phyloP scores from a whole-genome alignment of 441 rosid genomes.

The Erysimum cheiri region DNA sequence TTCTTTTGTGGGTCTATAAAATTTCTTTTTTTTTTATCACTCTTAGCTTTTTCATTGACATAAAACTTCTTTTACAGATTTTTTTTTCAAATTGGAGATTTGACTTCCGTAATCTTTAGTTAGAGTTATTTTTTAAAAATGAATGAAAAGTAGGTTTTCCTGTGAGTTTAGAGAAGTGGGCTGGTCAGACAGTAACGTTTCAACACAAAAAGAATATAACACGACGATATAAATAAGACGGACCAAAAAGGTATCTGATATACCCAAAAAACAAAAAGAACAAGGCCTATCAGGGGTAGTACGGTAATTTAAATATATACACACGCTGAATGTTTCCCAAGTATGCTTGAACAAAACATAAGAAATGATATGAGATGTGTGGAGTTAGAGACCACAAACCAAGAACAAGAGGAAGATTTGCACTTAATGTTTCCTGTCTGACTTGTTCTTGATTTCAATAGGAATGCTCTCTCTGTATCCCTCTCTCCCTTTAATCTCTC shows the following conservation, averaged over 20 bases:
- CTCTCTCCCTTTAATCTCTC: neutral
- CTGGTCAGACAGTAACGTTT: slow-evolving; percentile 24
- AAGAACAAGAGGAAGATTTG: slow-evolving; percentile 32
- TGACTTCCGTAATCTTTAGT: neutral
- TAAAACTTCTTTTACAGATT: neutral
- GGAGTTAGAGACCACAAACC: slow-evolving; percentile 14
- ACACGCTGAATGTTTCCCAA: slow-evolving; percentile 16
- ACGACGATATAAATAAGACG: slow-evolving; percentile 11
- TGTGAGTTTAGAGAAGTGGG: neutral
- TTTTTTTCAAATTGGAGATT: neutral
- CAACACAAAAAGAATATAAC: neutral
- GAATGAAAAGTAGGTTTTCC: neutral
- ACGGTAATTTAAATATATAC: slow-evolving; percentile 11
- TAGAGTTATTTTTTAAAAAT: neutral
- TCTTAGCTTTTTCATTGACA: neutral
- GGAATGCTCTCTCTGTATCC: slow-evolving; percentile 18
- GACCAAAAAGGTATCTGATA: slow-evolving; percentile 2
- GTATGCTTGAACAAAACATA: slow-evolving; percentile 29
- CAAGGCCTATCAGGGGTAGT: slow-evolving; percentile 14
- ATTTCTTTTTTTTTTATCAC: neutral
- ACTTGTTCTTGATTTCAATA: slow-evolving; percentile 21
- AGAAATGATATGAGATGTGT: slow-evolving; percentile 8
- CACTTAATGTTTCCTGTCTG: slow-evolving; percentile 12
- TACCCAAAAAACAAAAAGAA: neutral
- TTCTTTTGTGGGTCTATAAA: neutral